A percentile compares a stretch with the other conserved stretches of the same genome.
Evolutionary conservation across 371 early-diverging fungal genomes (phyloP).

Genomic region (Mucor indicus): DNA sequence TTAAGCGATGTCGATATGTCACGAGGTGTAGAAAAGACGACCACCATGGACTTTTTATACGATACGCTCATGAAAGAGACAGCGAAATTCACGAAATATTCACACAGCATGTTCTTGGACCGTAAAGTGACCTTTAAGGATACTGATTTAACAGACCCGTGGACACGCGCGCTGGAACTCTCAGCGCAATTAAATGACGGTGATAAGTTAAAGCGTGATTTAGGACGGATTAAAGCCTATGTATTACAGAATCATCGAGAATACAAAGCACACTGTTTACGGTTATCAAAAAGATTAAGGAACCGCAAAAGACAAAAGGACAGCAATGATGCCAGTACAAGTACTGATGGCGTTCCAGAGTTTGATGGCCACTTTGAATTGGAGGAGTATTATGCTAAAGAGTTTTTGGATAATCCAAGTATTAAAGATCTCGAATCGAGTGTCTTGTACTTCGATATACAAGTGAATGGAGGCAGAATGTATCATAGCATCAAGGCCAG

Average conservation of each 20-base stretch:
- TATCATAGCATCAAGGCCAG: slow-evolving; percentile 18
- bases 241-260: no score
- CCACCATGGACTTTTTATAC: slow-evolving; percentile 38
- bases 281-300: slow-evolving; percentile 10
- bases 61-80: slow-evolving; percentile 26
- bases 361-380: slow-evolving; percentile 27
- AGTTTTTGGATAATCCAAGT: slow-evolving; percentile 6
- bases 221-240: no score
- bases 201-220: slow-evolving; percentile 2
- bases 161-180: slow-evolving; percentile 14
- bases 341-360: slow-evolving; percentile 19
- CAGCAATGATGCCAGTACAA: no score
- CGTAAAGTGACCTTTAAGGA: slow-evolving; percentile 22
- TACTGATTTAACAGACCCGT: slow-evolving; percentile 21
- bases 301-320: slow-evolving; percentile 17
- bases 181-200: slow-evolving; percentile 14
- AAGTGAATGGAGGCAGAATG: slow-evolving; percentile 11
- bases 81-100: slow-evolving; percentile 24
- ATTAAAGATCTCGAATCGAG: slow-evolving; percentile 11
- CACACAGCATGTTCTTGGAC: slow-evolving; percentile 29
- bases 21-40: slow-evolving; percentile 7
- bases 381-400: slow-evolving; percentile 30
- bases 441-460: slow-evolving; percentile 9
- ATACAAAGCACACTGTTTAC: no score
- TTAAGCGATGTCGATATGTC: slow-evolving; percentile 14